Conservation (phyloP, 495 filamentous ascomycete species). For the Filosporella fistucella region DNA sequence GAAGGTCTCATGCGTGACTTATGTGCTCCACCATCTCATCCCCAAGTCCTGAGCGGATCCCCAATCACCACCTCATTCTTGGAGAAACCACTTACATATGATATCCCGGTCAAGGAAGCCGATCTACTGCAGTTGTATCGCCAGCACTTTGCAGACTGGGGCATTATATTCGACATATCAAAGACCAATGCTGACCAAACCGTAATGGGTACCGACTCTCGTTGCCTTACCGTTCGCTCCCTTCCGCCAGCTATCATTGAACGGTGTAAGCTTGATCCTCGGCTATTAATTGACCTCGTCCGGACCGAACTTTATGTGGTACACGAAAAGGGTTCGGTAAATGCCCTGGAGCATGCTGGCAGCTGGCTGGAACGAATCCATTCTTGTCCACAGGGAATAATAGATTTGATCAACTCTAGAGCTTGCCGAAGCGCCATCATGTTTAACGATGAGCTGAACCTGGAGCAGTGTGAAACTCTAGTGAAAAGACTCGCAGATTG, state of each 20-base stretch:
- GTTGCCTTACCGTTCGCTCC: slow-evolving; percentile 17
- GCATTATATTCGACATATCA: slow-evolving; percentile 54
- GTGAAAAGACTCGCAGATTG: slow-evolving; percentile 59
- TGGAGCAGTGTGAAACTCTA: slow-evolving; percentile 61
- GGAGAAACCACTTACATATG: slow-evolving; percentile 55
- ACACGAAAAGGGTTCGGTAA: slow-evolving; percentile 28
- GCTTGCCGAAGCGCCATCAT: slow-evolving; percentile 92
- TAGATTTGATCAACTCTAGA: slow-evolving; percentile 85
- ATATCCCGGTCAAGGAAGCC: slow-evolving; percentile 53
- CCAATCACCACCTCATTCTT: slow-evolving; percentile 37
- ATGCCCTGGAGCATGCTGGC: neutral
- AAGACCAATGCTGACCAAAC: slow-evolving; percentile 1
- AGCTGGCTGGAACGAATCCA: slow-evolving; percentile 41
- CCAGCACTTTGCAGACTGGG: slow-evolving; percentile 63
- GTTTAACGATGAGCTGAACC: slow-evolving; percentile 81
- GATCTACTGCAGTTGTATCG: slow-evolving; percentile 48
- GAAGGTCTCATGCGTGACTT: slow-evolving; percentile 62
- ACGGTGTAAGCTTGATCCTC: slow-evolving; percentile 66
- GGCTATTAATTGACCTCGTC: slow-evolving; percentile 63
- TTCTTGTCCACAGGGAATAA: slow-evolving; percentile 68
- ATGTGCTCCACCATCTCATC: slow-evolving; percentile 25
- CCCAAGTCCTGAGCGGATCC: slow-evolving; percentile 49
- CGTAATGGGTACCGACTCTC: slow-evolving; percentile 38
- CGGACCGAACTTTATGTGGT: slow-evolving; percentile 68
- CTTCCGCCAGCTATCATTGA: slow-evolving; percentile 71